Conservation (phyloP, 2,329 filamentous ascomycete genomes). For the Monilinia aucupariae region DNA sequence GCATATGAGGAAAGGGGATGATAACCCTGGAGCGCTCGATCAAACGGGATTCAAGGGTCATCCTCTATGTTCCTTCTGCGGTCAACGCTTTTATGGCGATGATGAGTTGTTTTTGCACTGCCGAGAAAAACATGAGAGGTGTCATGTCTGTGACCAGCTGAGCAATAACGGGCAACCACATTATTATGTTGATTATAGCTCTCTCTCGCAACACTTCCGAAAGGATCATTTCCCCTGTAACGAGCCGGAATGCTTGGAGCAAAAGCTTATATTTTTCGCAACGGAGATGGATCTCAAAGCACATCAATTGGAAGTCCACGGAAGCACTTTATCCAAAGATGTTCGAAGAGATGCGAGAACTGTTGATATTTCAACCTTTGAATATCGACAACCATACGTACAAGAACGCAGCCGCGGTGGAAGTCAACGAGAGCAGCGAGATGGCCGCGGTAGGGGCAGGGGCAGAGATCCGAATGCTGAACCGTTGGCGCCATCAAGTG, state of each 20-base stretch:
- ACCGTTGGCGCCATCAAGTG: conserved; percentile 66
- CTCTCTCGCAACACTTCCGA: conserved; percentile 79
- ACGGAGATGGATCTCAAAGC: conserved; percentile 93
- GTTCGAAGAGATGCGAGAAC: conserved; percentile 74
- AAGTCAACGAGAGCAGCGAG: conserved; percentile 38
- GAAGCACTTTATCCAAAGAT: conserved; percentile 73
- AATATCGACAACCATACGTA: conserved; percentile 68
- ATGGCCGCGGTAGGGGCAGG: conserved; percentile 47
- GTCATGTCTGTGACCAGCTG: conserved; percentile 79
- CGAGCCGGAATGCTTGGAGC: conserved; percentile 84
- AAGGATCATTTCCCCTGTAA: conserved; percentile 81
- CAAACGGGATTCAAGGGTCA: conserved; percentile 97
- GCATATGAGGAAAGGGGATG: conserved; percentile 87
- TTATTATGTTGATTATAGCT: conserved; percentile 86
- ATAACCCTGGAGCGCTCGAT: conserved; percentile 80
- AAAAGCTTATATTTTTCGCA: conserved; percentile 96
- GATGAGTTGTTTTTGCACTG: conserved; percentile 95
- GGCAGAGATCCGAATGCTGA: conserved; percentile 87
- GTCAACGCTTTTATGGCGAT: conserved; percentile 86
- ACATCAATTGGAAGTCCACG: conserved; percentile 82
- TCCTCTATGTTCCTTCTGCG: conserved; percentile 89
- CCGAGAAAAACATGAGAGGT: conserved; percentile 87
- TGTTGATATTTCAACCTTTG: conserved; percentile 84
- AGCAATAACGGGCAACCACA: conserved; percentile 55
- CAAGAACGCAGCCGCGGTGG: conserved; percentile 47